Evolutionary conservation across 2,329 filamentous ascomycete genomes (phyloP), one percentile per base, ranked within the genome.

Genomic region (Nemania diffusa): DNA sequence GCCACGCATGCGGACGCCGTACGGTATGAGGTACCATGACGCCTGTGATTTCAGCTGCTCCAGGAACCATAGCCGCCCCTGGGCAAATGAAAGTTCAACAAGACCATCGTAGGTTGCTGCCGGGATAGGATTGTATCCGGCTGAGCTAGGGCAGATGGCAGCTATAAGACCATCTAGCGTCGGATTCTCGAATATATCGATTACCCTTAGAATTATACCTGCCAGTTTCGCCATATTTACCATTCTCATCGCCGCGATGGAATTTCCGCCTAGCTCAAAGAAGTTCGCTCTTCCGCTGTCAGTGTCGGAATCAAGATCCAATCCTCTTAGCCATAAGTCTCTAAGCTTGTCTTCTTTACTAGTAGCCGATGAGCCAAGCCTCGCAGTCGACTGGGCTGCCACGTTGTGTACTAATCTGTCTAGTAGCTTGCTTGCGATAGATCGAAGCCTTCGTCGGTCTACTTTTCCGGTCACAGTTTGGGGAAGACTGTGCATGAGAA

Each of bases 1-100:
- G 1, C 64, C 64, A 53, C 58, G 58, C 51, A 66, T 46, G 27
- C 64, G 51, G 13, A 62, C 46, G 8, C 17, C 57, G 20, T 57
- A 62, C 17, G 64, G 58, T 26, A 66, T 53, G 27, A 57, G 52
- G 22, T 66, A 66, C 52, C 32, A 58, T n/a, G 64, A 57, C 15
- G 64, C 52, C 1, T 42, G 58, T 2, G 26, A 22, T 24, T 57
- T 48, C 20, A 66, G 46, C 53, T 66, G 58, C 8, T 66, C 58
- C n/a, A 66, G 26, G 37, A 66, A 66, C 64, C 64, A 66, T 40
- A 66, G 32, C 17, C 64, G 57, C 2, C 58, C 58, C 46, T 66
- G 64, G 1, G 64, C 64, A 48, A 57, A 66, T 48, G 64, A 66
- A 6, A 57, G 64, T 48, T 60, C 63, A 57, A 65, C 63, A 34